Base-by-base conservation (phyloP, 148 eudicot species). In the Rhododendron kiyosumense region DNA sequence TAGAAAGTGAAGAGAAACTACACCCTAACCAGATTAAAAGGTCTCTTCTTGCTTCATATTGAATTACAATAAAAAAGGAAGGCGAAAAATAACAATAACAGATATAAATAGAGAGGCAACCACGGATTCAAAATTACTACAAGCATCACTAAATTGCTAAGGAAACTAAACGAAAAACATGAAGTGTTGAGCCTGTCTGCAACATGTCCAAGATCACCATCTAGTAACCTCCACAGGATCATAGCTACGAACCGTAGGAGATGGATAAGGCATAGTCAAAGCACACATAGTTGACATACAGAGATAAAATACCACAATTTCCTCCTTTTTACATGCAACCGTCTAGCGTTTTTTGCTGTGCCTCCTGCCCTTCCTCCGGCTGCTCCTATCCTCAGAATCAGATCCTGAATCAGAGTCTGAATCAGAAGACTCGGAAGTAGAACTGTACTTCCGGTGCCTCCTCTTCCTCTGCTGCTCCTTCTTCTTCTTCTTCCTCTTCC, bases 371-470 rank as follows among this genome's bases (percentile, higher is more conserved):
- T 93, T 94, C 88, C 85, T 94, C 51, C 93, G 81, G 81, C 92
- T 90, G 84, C 91, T 90, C 73, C 88, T 86, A 13, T 86, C 89
- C 83, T 90, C 93, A 10, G 94, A 94, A 46, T 93, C 98, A 69
- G 98, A 96, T 26, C 92, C 98, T 0, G 97, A 95, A 36, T 89
- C 91, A 0, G 94, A 93, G 2, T 87, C 93, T n/a, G 88, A 89
- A 81, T 93, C 95, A 75, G 97, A 93, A 57, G 94, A 93, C 85
- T 92, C 97, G 1, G 98, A 96, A 78, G 96, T 89, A 18, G 98
- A 94, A 79, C 94, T 91, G 88, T 96, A 89, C 86, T 84, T 89
- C 85, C 88, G 89, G 65, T 90, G 91, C 74, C 94, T 93, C 74
- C 91, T 89, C 89, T 91, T 95, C 78, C 88, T 89, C 80, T 88